Evolutionary conservation across 2,329 filamentous ascomycete genomes (phyloP), one percentile per base, ranked within the genome.

Genomic region (Mycosphaerella arachidis): DNA sequence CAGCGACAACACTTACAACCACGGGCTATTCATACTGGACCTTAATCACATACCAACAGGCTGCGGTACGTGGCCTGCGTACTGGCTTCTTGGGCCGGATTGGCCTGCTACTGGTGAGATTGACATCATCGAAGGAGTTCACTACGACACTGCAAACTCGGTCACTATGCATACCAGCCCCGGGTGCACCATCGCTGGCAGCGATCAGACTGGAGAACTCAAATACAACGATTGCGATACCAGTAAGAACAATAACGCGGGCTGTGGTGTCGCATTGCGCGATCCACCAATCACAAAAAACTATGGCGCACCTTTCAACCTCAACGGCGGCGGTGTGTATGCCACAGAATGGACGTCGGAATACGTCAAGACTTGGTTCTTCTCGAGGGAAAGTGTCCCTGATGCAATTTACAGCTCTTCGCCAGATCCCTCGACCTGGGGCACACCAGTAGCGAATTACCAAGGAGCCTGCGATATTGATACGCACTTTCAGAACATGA

Each of bases 351-450:
- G 72, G 72, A 74, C 70, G 2, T 69, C 68, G 0, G 62, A 67
- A 33, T 71, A 64, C 52, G 66, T 74, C 56, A 71, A 69, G 61
- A 68, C 68, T 20, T 75, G 73, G 73, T 74, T 70, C 64, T 74
- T 75, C 48, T 66, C 70, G 18, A 65, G 71, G 13, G 70, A 69
- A n/a, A 57, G 58, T 50, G 70, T 71, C 13, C 75, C 75, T 1
- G 30, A 60, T 4, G 72, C 69, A 66, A 81, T 89, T 61, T 71
- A 75, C 53, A 63, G 55, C 10, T 66, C 67, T n/a, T 65, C 62
- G 1, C 88, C 87, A 0, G 79, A 89, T 66, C 83, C 86, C 0
- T 81, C 78, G 52, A 75, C 76, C 2, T 90, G 87, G 82, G 86
- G 86, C 16, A 77, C 74, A 1, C 84, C 87, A 0, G 67, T 82